Evolutionary conservation across 148 eudicot genomes (phyloP), one percentile per base, ranked within the genome.

Genomic region (Vaccinium darrowii): DNA sequence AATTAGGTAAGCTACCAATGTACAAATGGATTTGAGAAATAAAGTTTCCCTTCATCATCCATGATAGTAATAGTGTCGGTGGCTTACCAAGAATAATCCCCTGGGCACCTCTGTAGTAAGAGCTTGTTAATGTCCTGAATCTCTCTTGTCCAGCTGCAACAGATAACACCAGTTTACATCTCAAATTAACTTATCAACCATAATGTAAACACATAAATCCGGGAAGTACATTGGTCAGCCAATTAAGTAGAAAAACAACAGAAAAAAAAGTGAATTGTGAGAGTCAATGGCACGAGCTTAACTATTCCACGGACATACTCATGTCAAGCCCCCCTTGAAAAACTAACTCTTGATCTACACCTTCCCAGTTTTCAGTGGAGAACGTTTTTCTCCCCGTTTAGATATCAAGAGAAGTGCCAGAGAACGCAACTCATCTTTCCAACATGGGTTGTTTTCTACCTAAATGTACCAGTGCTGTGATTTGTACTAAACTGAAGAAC

Each of bases 111-210:
- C 99, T 93, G 78, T 97, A 95, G 84, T 95, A 97, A 54, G 98
- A 95, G 89, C 92, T 97, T 86, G 99, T 97, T 80, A 97, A 81
- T 43, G 99, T 95, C 88, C 98, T 97, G 90, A 97, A 97, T 88
- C 92, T 93, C 90, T 97, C 99, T 73, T 97, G 99, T 86, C 99
- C 99, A 84, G 99, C 99, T 97, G 98, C 91, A 91, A 89, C 76
- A 89, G 80, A 88, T 15, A 78, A 81, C 50, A 69, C 43, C 18
- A 75, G 49, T 67, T 62, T 78, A 53, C 49, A 86, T 77, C 54
- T 85, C 63, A 36, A 39, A 27, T 58, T 60, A 15, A 23, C 15
- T 72, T 30, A 73, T 53, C 21, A 74, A 74, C n/a, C 9, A 52
- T 54, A 69, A 39, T 81, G 39, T 60, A 36, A 39, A 39, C 36